phyloP scores from a whole-genome alignment of 2,329 filamentous ascomycete species.

The Botrytis aclada region DNA sequence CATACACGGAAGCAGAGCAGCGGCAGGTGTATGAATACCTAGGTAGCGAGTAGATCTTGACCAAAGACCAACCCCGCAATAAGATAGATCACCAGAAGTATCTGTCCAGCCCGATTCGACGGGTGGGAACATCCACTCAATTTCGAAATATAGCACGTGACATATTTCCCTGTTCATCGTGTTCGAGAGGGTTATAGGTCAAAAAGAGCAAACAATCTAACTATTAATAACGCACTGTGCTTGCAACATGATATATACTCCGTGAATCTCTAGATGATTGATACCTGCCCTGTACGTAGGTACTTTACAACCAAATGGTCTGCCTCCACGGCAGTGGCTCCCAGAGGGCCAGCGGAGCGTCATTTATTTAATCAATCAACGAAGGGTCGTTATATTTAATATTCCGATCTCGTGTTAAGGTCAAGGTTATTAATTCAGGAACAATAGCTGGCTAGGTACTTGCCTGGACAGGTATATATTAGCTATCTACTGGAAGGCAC shows the following conservation, averaged over 20 bases:
- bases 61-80: background rate
- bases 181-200: background rate
- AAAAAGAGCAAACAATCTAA: background rate
- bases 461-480: too few species aligned
- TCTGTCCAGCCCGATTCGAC: background rate
- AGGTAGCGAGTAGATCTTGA: too few species aligned
- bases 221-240: background rate
- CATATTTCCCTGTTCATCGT: background rate
- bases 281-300: background rate
- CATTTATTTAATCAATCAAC: background rate
- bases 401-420: background rate
- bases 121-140: background rate
- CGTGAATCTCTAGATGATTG: background rate
- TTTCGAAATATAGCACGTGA: background rate
- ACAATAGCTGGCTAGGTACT: too few species aligned
- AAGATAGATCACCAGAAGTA: background rate
- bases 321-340: constrained; percentile 3
- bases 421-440: background rate
- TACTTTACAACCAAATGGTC: background rate
- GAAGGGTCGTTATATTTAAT: background rate
- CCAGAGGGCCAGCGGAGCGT: background rate
- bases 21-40: too few species aligned
- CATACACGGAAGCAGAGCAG: too few species aligned
- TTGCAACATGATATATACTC: background rate
- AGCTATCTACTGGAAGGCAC: background rate